Conservation (phyloP, 1,284 basidiomycete genomes). For the Xerocomus cyaneibrunnescens region DNA sequence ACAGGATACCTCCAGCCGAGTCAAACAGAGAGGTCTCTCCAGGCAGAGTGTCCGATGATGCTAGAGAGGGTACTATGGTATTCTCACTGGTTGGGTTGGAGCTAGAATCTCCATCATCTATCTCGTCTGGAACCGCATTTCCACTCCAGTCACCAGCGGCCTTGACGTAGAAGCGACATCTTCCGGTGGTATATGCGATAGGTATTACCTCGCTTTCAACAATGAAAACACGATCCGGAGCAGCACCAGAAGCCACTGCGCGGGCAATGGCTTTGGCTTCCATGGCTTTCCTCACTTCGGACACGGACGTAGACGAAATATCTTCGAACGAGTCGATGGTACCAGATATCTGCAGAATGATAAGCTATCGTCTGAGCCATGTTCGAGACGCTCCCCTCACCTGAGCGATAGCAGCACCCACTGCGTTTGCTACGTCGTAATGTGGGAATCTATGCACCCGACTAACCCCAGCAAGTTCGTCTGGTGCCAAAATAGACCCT, state of each 20-base stretch:
- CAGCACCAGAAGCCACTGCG: constrained; percentile 47
- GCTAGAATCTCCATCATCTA: constrained; percentile 12
- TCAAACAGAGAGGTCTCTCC: neutral
- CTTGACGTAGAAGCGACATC: constrained; percentile 50
- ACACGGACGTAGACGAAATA: constrained; percentile 42
- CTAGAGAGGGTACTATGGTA: neutral
- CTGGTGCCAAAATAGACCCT: constrained; percentile 50
- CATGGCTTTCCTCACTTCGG: constrained; percentile 44
- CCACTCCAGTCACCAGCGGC: constrained; percentile 50
- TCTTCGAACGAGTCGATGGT: constrained; percentile 43
- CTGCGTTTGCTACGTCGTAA: constrained; percentile 59
- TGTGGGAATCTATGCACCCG: constrained; percentile 51
- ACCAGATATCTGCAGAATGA: constrained; percentile 37
- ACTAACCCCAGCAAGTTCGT: constrained; percentile 48
- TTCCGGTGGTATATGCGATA: constrained; percentile 34
- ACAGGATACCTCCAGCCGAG: constrained; percentile 25
- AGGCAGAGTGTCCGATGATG: constrained; percentile 2
- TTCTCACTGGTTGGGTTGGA: constrained; percentile 12
- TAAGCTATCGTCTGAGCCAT: constrained; percentile 5
- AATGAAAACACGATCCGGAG: constrained; percentile 34
- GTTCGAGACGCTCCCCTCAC: constrained; percentile 13
- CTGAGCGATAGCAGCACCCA: constrained; percentile 51
- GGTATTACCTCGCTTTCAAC: constrained; percentile 42
- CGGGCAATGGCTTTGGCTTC: constrained; percentile 37
- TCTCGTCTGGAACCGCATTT: constrained; percentile 25